These are phyloP conservation scores for Xylaria grammica DNA, from an alignment of 495 filamentous ascomycete genomes.

Conservation along the genomic window DNA sequence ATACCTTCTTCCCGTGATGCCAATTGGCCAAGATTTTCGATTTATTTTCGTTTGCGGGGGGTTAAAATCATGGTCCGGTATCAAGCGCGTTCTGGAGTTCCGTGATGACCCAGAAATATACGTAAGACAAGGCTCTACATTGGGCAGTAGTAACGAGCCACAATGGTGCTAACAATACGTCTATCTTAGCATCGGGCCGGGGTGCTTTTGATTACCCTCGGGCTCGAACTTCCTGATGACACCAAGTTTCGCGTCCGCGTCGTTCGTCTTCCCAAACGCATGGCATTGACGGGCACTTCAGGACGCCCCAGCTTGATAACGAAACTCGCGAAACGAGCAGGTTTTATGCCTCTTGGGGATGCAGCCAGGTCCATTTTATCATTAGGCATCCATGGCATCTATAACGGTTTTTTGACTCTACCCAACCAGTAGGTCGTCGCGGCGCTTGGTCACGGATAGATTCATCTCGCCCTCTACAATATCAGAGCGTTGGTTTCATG, in stretches of 20 bases:
- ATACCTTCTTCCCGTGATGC: slow-evolving; percentile 28
- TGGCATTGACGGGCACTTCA: no score
- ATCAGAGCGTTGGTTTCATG: background rate
- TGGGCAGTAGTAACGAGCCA: background rate
- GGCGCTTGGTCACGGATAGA: no score
- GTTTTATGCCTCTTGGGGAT: slow-evolving; percentile 41
- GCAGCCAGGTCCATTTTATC: slow-evolving; percentile 41
- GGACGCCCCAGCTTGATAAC: no score
- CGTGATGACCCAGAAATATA: slow-evolving; percentile 50
- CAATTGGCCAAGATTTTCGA: slow-evolving; percentile 46
- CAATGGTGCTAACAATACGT: slow-evolving; percentile 10
- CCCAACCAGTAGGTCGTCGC: background rate
- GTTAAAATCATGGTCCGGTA: slow-evolving; percentile 52
- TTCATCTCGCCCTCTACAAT: no score
- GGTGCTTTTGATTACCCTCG: no score
- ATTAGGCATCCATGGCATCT: no score
- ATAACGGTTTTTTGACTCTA: background rate
- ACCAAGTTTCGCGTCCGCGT: no score
- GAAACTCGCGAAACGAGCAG: slow-evolving; percentile 28
- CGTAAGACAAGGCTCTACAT: slow-evolving; percentile 32
- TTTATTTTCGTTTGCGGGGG: slow-evolving; percentile 59
- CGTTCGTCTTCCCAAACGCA: no score
- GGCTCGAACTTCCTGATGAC: no score
- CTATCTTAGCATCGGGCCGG: no score
- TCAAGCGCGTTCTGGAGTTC: slow-evolving; percentile 48